Evolutionary conservation across 331 rosid genomes (phyloP).

Genomic region (Dryas integrifolia): DNA sequence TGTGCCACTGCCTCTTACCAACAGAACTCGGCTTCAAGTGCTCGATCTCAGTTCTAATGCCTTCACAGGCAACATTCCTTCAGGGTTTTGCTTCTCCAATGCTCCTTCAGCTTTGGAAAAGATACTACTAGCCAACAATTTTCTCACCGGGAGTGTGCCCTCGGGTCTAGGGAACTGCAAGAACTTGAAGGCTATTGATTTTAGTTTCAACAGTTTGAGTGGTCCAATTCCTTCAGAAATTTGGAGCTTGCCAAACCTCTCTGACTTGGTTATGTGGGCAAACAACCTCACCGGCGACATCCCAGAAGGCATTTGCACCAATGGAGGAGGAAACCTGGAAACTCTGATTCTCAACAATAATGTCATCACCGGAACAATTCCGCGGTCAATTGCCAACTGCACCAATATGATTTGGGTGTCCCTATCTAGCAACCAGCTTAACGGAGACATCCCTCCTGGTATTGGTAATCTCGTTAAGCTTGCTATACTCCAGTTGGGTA

Average conservation of each 20-base stretch:
- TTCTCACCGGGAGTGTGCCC: constrained; percentile 50
- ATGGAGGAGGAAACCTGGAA: constrained; percentile 62
- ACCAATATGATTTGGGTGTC: constrained; percentile 64
- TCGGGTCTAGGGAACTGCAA: constrained; percentile 53
- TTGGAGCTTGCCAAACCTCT: constrained; percentile 51
- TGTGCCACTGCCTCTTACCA: constrained; percentile 51
- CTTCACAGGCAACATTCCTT: constrained; percentile 50
- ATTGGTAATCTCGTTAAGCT: constrained; percentile 49
- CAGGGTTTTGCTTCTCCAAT: constrained; percentile 39
- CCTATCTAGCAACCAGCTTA: constrained; percentile 51
- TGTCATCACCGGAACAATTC: constrained; percentile 58
- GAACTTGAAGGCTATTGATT: constrained; percentile 53
- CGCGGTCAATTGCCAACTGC: constrained; percentile 56
- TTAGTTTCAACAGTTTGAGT: constrained; percentile 57
- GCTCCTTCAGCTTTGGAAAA: constrained; percentile 39
- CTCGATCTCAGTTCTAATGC: constrained; percentile 63
- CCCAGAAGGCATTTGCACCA: constrained; percentile 53
- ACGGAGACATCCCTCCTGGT: constrained; percentile 62
- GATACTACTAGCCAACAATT: constrained; percentile 53
- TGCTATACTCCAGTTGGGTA: constrained; percentile 64
- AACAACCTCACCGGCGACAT: constrained; percentile 57
- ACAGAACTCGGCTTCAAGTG: constrained; percentile 45
- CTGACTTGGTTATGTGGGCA: constrained; percentile 68
- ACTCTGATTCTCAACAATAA: constrained; percentile 57
- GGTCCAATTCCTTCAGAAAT: constrained; percentile 58